Evolutionary conservation across 257 asterid species (phyloP), one percentile per base, ranked within the genome.

Genomic region (Fraxinus quadrangulata): DNA sequence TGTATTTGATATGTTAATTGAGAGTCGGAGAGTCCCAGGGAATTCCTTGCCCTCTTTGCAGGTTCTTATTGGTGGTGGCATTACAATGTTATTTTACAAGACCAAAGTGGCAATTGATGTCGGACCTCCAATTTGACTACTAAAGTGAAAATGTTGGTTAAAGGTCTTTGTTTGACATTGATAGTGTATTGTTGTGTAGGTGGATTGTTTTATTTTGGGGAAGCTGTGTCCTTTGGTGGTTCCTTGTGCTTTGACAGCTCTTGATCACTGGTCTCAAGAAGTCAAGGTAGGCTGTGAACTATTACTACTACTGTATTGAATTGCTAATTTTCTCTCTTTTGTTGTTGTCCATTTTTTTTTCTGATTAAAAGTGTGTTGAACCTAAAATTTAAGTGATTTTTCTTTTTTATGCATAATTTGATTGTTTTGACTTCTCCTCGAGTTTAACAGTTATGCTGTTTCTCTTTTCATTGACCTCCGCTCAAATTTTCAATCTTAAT

Each of bases 261-360:
- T 96, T 71, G 99, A 96, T 91, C 99, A 96, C 85, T 93, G 99
- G 99, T 96, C 97, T 28, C 89, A 96, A 0, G 91, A 91, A 86
- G 99, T 96, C 69, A 96, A 96, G 84, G 99, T 96, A 76, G 71
- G 94, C 78, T 72, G 36, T 75, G 37, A 78, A 69, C 36, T 66
- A 12, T 51, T 54, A 3, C 13, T 65, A 56, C 24, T 47, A 65
- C 68, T 76, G 33, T 63, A 14, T 23, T 31, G 23, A 39, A 39
- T 66, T 42, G 9, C 17, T 70, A 30, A 5, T 6, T 49, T 26
- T 1, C 71, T 13, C 70, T 31, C 28, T 33, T 71, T 65, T 70
- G 4, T 26, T 51, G 56, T 59, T 59, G 37, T 12, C 28, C 0
- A 12, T 10, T 63, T 54, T 7, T 75, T 34, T 71, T 59, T 63